phyloP scores from a whole-genome alignment of 441 rosid genomes.

The Brassica balearica region DNA sequence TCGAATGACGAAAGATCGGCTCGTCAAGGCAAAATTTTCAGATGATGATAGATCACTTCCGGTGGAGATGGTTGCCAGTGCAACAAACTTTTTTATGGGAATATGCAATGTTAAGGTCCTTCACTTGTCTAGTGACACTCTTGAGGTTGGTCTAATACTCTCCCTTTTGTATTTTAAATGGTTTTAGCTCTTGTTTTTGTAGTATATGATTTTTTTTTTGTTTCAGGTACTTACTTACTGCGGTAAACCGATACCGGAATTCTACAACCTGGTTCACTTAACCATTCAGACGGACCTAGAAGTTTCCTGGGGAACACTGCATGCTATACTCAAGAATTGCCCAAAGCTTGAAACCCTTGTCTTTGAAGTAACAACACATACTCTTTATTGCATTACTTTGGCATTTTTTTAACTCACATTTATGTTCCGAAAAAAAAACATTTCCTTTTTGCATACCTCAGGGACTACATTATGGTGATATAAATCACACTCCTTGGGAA shows the following conservation, averaged over 20 bases:
- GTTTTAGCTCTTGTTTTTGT: neutral
- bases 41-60: neutral
- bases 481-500: conserved; percentile 21
- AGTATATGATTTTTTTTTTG: neutral
- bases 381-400: neutral
- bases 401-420: neutral
- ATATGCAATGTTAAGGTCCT: conserved; percentile 28
- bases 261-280: conserved; percentile 25
- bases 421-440: neutral
- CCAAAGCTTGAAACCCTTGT: conserved; percentile 22
- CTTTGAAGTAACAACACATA: conserved; percentile 10
- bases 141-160: conserved; percentile 9
- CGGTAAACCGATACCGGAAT: conserved; percentile 15
- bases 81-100: conserved; percentile 5
- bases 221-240: conserved; percentile 26
- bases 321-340: conserved; percentile 19
- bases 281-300: conserved; percentile 1
- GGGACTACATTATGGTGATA: conserved; percentile 24
- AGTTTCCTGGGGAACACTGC: neutral
- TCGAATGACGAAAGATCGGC: neutral
- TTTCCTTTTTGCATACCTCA: neutral
- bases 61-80: neutral
- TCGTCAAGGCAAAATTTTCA: neutral
- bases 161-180: neutral
- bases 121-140: neutral